Evolutionary conservation across 768 basidiomycete genomes (phyloP), one percentile per base, ranked within the genome.

Genomic region (Lentinula guzmanii): DNA sequence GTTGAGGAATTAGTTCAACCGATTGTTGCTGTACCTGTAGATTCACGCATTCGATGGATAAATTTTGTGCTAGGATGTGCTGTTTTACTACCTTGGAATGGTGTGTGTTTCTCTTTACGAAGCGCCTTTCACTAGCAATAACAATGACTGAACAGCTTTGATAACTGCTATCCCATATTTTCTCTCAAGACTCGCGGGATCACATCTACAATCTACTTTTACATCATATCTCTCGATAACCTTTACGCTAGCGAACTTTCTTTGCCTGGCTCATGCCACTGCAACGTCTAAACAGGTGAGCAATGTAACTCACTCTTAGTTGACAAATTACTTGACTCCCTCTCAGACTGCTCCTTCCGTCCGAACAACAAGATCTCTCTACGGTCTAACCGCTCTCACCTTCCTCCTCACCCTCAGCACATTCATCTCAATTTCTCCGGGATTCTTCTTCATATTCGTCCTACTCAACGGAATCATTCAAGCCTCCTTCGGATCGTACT

Each of bases 91-190:
- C 87, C 91, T 33, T 97, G 94, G 94, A 96, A 95, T 69, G 93
- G 94, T 93, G 70, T 69, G 37, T 18, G 9, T 39, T 51, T 33
- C 52, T 6, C 15, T 53, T 43, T 13, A 28, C 28, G 28, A 28
- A 28, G 28, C 28, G 28, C 28, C 28, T 51, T 53, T 31, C 11
- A 13, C 24, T 37, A 31, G 28, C 28, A 28, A 28, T 28, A 28
- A 28, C 28, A 31, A 31, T 28, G 2, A 1, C 10, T 9, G 34
- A 52, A 33, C 34, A 96, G 94, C 87, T 1, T 76, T 95, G 68
- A 94, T 97, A 28, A 96, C 91, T 35, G 92, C 89, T 0, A 86
- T 86, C 52, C 86, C 93, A 0, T 93, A 88, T 70, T 92, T 96
- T 70, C 70, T 89, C 35, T 84, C 90, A 0, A 79, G 91, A 60